Evolutionary conservation across 1,284 basidiomycete genomes (phyloP).

Genomic region (Cryptococcus floricola): DNA sequence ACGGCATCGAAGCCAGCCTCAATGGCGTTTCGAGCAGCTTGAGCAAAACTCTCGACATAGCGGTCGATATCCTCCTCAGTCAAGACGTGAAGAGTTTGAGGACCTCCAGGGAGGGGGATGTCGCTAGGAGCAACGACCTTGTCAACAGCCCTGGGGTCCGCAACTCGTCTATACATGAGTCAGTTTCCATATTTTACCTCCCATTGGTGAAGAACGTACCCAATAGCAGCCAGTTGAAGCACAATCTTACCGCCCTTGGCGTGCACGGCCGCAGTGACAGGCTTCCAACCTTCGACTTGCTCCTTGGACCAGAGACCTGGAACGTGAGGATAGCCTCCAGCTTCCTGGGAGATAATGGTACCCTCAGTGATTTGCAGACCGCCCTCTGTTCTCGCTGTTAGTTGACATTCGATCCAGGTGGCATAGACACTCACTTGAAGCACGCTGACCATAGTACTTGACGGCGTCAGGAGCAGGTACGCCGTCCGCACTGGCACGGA

Average conservation of each 20-base stretch:
- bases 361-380: slow-evolving; percentile 39
- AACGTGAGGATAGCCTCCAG: slow-evolving; percentile 8
- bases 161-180: neutral
- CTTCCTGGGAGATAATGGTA: slow-evolving; percentile 18
- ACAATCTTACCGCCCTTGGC: slow-evolving; percentile 52
- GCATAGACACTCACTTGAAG: slow-evolving; percentile 14
- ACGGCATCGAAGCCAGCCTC: slow-evolving; percentile 64
- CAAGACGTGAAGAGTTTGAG: slow-evolving; percentile 24
- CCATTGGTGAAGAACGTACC: slow-evolving; percentile 16
- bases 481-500: slow-evolving; percentile 21
- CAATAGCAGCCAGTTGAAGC: slow-evolving; percentile 54
- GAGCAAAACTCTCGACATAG: slow-evolving; percentile 53
- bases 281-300: slow-evolving; percentile 27
- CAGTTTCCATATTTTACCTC: neutral
- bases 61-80: slow-evolving; percentile 37
- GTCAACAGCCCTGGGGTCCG: neutral
- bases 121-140: neutral
- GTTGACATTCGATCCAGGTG: neutral
- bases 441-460: slow-evolving; percentile 44
- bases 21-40: slow-evolving; percentile 56
- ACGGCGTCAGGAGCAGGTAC: slow-evolving; percentile 23
- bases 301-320: slow-evolving; percentile 19
- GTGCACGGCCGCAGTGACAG: slow-evolving; percentile 51
- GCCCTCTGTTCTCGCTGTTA: slow-evolving; percentile 12
- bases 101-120: slow-evolving; percentile 19